phyloP scores from a whole-genome alignment of 1,284 basidiomycete genomes.

The Boletus smithii region DNA sequence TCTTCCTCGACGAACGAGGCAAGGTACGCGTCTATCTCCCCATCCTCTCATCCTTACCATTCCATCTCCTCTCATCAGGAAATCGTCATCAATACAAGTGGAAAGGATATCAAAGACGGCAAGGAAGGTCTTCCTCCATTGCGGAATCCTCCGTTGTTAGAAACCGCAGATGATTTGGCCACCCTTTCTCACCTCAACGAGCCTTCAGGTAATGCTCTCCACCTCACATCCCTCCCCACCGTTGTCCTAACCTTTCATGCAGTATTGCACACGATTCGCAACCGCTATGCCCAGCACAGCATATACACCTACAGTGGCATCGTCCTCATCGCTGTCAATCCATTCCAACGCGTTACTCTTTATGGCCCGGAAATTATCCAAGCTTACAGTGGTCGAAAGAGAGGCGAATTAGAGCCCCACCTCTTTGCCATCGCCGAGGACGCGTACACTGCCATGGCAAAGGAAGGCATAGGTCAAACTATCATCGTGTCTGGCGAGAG shows the following conservation, averaged over 20 bases:
- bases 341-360: constrained; percentile 90
- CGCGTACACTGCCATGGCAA: constrained; percentile 96
- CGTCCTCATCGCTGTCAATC: constrained; percentile 97
- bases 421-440: constrained; percentile 99
- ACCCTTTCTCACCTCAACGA: constrained; percentile 98
- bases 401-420: constrained; percentile 97
- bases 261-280: constrained; percentile 97
- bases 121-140: constrained; percentile 83
- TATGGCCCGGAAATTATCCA: constrained; percentile 98
- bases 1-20: constrained; percentile 82
- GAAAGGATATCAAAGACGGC: constrained; percentile 71
- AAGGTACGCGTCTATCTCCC: constrained; percentile 53
- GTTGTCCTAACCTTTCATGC: constrained; percentile 7
- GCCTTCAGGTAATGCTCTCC: constrained; percentile 72
- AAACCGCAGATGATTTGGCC: constrained; percentile 97
- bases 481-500: constrained; percentile 99
- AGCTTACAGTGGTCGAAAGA: constrained; percentile 88
- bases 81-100: constrained; percentile 72
- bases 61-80: constrained; percentile 48
- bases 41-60: constrained; percentile 10
- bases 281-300: constrained; percentile 94
- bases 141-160: constrained; percentile 93
- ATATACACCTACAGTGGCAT: constrained; percentile 99
- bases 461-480: constrained; percentile 93
- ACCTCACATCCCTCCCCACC: background rate